Conservation (phyloP, 169 alveolate genomes). For the Babesia bovis region DNA sequence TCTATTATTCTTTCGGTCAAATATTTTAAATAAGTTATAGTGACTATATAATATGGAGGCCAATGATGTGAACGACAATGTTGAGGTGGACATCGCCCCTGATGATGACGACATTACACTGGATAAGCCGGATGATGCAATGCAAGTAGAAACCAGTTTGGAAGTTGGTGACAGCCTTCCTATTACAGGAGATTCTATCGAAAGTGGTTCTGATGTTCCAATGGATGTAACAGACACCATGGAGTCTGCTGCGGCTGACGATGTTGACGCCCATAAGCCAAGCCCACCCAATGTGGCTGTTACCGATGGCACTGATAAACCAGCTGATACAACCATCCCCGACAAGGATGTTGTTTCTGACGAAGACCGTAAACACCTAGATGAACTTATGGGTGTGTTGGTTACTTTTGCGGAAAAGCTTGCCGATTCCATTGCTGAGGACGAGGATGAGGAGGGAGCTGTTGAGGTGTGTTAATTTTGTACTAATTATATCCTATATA, state of each 20-base stretch:
- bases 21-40: too few species aligned
- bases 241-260: slow-evolving; percentile 11
- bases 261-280: too few species aligned
- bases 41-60: too few species aligned
- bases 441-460: slow-evolving; percentile 59
- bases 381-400: slow-evolving; percentile 20
- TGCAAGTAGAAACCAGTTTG: too few species aligned
- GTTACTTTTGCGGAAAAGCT: slow-evolving; percentile 3
- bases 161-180: too few species aligned
- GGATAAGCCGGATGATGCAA: too few species aligned
- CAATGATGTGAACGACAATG: background rate
- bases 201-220: background rate
- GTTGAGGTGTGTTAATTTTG: background rate
- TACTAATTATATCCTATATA: background rate
- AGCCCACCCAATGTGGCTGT: background rate
- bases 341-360: background rate
- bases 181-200: background rate
- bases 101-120: too few species aligned
- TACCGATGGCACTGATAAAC: too few species aligned
- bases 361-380: slow-evolving; percentile 1
- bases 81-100: slow-evolving; percentile 3
- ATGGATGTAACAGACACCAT: background rate
- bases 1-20: too few species aligned
- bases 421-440: slow-evolving; percentile 7
- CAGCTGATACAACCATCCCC: background rate